Evolutionary conservation across 176 grass and related monocot species (phyloP).

Genomic region (Bonia amplexicaulis): DNA sequence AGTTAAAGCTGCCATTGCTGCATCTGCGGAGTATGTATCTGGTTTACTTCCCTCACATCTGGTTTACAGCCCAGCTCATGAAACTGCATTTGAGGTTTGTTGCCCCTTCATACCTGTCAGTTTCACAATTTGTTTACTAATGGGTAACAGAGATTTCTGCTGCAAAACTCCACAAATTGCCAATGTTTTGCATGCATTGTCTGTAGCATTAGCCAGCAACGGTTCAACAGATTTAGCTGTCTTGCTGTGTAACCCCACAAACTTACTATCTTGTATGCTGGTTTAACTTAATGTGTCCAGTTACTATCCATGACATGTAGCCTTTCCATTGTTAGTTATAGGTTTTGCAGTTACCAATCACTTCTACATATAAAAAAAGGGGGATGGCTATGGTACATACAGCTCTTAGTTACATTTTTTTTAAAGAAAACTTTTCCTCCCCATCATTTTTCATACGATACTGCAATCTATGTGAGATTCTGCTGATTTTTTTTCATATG

Average conservation of each 20-base stretch:
- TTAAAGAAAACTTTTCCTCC: not conserved
- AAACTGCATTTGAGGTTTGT: conserved; percentile 88
- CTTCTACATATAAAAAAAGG: not conserved
- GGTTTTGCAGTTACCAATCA: no score
- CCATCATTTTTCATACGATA: not conserved
- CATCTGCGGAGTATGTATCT: conserved; percentile 80
- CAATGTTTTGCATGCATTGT: conserved; percentile 10
- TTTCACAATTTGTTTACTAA: conserved; percentile 7
- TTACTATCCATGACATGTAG: not conserved
- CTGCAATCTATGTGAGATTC: not conserved
- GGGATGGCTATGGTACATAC: not conserved
- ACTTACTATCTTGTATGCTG: not conserved
- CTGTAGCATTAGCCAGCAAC: not conserved
- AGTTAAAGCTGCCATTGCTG: conserved; percentile 76
- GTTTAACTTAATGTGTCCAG: not conserved
- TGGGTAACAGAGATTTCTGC: not conserved
- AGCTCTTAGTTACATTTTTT: not conserved
- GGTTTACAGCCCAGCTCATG: conserved; percentile 87
- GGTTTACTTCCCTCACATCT: conserved; percentile 87
- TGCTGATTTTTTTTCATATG: conserved; percentile 1
- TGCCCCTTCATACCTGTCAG: not conserved
- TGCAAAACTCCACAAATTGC: not conserved
- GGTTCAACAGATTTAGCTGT: not conserved
- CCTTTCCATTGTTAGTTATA: not conserved
- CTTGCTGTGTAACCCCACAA: not conserved